A percentile compares a stretch with the other conserved stretches of the same genome.
Evolutionary conservation across 257 asterid genomes (phyloP).

Genomic region (Rehmannia glutinosa): DNA sequence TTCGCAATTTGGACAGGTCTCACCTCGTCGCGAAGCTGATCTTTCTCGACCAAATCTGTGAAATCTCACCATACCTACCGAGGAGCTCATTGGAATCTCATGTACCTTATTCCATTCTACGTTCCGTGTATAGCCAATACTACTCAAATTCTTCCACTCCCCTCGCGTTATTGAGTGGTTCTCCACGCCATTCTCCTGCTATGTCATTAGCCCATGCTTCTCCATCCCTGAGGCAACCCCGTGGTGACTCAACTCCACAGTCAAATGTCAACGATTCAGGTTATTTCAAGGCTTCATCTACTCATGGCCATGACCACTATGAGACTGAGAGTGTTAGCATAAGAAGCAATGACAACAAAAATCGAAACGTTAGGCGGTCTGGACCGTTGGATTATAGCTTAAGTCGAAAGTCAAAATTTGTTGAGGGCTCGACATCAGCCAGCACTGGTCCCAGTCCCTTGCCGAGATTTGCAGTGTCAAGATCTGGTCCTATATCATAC

Average conservation of each 20-base stretch:
- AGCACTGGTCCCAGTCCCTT: constrained; percentile 89
- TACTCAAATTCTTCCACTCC: constrained; percentile 62
- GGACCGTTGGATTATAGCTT: constrained; percentile 88
- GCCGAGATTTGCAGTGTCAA: constrained; percentile 93
- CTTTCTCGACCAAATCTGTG: constrained; percentile 88
- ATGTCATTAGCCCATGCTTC: constrained; percentile 65
- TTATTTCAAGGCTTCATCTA: constrained; percentile 53
- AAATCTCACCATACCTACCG: constrained; percentile 74
- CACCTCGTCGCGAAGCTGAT: constrained; percentile 83
- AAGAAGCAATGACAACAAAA: constrained; percentile 45
- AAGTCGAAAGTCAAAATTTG: constrained; percentile 58
- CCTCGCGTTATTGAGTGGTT: constrained; percentile 43
- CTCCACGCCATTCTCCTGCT: constrained; percentile 85
- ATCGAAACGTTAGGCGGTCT: constrained; percentile 64
- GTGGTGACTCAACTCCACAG: constrained; percentile 51
- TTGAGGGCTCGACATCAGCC: constrained; percentile 78
- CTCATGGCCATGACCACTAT: constrained; percentile 61
- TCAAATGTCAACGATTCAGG: constrained; percentile 50
- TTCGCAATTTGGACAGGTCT: constrained; percentile 40
- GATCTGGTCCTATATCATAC: constrained; percentile 89
- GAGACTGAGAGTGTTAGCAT: constrained; percentile 43
- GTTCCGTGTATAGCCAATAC: constrained; percentile 86
- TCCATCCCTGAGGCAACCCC: constrained; percentile 65
- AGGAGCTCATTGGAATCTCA: constrained; percentile 81
- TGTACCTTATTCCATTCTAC: constrained; percentile 75